These are phyloP conservation scores for Linnemannia hyalina DNA, from an alignment of 192 early-diverging fungal species.

Conservation along the genomic window DNA sequence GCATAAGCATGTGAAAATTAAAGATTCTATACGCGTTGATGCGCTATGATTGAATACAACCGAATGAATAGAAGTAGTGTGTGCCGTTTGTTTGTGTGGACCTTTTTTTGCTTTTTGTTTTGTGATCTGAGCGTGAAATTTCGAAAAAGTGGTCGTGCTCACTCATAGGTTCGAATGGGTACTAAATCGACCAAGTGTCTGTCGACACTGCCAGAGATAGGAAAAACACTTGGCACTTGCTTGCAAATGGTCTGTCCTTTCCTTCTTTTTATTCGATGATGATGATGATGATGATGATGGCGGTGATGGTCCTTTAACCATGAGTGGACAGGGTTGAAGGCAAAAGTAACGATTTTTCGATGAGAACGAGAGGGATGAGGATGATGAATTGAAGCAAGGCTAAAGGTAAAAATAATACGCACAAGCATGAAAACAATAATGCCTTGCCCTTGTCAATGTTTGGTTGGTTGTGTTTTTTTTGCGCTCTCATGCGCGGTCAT, in stretches of 20 bases:
- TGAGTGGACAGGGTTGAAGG: too few relatives aligned
- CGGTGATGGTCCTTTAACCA: too few relatives aligned
- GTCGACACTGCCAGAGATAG: background rate
- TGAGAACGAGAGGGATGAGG: background rate
- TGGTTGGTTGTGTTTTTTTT: background rate
- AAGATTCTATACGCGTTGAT: too few relatives aligned
- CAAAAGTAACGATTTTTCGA: background rate
- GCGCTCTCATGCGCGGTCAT: constrained; percentile 4
- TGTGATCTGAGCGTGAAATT: constrained; percentile 39
- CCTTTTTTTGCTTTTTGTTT: background rate
- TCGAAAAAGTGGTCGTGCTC: constrained; percentile 1
- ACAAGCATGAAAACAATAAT: too few relatives aligned
- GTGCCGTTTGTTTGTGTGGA: background rate
- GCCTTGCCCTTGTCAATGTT: background rate
- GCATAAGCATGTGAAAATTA: too few relatives aligned
- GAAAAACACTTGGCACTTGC: too few relatives aligned
- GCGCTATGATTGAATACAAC: too few relatives aligned
- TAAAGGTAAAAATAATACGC: background rate
- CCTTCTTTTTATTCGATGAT: too few relatives aligned
- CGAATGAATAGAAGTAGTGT: too few relatives aligned
- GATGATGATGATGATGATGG: too few relatives aligned
- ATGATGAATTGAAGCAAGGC: background rate
- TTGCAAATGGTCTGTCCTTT: too few relatives aligned
- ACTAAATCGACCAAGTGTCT: background rate
- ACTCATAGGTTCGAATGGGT: background rate